These are phyloP conservation scores for Medicago arabica DNA, from an alignment of 306 rosid species.

Conservation along the genomic window DNA sequence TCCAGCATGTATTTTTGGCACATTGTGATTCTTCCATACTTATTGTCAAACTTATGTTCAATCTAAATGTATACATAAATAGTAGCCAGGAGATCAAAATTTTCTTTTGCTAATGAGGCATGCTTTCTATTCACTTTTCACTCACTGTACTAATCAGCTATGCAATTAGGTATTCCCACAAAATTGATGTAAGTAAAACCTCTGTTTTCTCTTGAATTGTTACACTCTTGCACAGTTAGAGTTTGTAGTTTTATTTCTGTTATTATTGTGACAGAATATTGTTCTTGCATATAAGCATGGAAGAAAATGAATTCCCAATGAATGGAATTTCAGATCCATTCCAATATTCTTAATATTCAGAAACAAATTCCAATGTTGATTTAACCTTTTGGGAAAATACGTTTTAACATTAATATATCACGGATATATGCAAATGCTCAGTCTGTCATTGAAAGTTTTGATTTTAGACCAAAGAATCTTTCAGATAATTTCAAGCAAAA, in stretches of 20 bases:
- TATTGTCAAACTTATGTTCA: background rate
- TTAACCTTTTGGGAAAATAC: background rate
- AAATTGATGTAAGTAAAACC: constrained; percentile 2
- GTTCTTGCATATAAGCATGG: constrained; percentile 26
- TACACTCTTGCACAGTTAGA: background rate
- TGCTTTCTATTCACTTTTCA: constrained; percentile 16
- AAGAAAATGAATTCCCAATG: background rate
- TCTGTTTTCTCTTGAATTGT: constrained; percentile 16
- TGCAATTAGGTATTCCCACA: constrained; percentile 7
- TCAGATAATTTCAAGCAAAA: background rate
- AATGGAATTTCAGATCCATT: constrained; percentile 12
- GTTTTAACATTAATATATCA: no score
- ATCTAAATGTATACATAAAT: background rate
- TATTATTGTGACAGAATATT: background rate
- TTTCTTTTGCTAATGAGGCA: constrained; percentile 10
- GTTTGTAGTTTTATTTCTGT: constrained; percentile 12
- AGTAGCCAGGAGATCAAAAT: background rate
- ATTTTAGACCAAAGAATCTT: background rate
- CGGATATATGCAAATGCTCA: background rate
- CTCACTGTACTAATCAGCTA: constrained; percentile 1
- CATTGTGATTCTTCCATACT: background rate
- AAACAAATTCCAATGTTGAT: constrained; percentile 21
- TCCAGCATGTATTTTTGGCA: background rate
- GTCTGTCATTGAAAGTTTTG: constrained; percentile 28
- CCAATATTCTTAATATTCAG: constrained; percentile 6